These are phyloP conservation scores for Metahyphopichia silvanorum DNA, from an alignment of 805 yeast species.

Conservation along the genomic window DNA sequence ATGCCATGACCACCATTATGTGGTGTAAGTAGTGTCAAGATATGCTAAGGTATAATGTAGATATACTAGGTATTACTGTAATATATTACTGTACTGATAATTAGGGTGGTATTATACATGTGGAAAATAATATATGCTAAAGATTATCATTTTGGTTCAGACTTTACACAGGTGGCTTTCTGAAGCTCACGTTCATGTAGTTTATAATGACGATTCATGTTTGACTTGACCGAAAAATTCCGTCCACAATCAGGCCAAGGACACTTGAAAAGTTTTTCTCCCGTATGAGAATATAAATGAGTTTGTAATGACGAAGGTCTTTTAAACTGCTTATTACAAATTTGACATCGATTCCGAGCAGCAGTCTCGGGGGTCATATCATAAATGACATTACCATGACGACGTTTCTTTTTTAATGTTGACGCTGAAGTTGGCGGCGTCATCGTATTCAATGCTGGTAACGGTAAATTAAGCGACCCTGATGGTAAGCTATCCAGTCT, in stretches of 20 bases:
- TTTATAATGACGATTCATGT: constrained; percentile 75
- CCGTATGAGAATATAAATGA: constrained; percentile 69
- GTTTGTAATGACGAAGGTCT: constrained; percentile 81
- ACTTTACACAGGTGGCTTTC: too few species aligned
- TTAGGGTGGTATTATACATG: constrained; percentile 1
- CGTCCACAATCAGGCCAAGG: constrained; percentile 64
- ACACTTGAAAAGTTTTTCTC: constrained; percentile 33
- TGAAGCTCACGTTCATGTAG: constrained; percentile 45
- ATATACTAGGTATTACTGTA: too few species aligned
- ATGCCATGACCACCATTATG: too few species aligned
- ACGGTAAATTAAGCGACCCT: too few species aligned
- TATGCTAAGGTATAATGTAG: too few species aligned
- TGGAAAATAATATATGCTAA: constrained; percentile 2
- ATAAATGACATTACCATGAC: constrained; percentile 17
- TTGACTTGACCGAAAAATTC: constrained; percentile 71
- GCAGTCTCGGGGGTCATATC: constrained; percentile 45
- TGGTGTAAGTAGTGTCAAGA: too few species aligned
- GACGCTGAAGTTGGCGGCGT: neutral
- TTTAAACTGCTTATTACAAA: constrained; percentile 74
- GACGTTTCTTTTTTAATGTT: constrained; percentile 9
- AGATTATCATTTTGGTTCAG: constrained; percentile 1
- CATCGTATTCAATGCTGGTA: too few species aligned
- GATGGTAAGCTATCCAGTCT: too few species aligned
- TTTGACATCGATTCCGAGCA: constrained; percentile 43
- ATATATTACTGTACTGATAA: neutral